These are phyloP conservation scores for Arthrinium phaeospermum DNA, from an alignment of 2,329 filamentous ascomycete genomes.

Conservation along the genomic window DNA sequence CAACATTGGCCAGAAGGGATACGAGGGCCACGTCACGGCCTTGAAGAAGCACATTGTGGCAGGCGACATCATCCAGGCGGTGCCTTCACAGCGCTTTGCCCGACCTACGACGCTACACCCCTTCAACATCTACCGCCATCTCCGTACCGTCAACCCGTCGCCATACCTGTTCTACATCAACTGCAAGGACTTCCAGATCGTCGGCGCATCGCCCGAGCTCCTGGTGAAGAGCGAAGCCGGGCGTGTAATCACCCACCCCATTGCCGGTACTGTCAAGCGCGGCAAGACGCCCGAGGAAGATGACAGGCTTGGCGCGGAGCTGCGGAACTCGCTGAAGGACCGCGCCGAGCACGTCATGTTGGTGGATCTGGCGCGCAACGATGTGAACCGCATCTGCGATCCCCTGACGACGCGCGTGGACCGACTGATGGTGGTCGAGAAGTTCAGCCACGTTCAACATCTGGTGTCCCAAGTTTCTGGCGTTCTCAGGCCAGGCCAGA, in stretches of 20 bases:
- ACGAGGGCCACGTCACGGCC: conserved; percentile 84
- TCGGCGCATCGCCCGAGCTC: conserved; percentile 93
- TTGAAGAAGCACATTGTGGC: conserved; percentile 90
- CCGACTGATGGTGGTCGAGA: conserved; percentile 90
- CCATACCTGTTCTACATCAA: conserved; percentile 97
- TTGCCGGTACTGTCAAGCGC: conserved; percentile 92
- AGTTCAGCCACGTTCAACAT: conserved; percentile 97
- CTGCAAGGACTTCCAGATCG: conserved; percentile 90
- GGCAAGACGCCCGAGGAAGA: conserved; percentile 84
- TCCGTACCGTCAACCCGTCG: conserved; percentile 96
- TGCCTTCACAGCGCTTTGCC: conserved; percentile 91
- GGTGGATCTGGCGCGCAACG: conserved; percentile 93
- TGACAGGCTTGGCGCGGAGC: conserved; percentile 75
- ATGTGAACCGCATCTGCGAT: conserved; percentile 94
- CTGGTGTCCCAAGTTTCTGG: conserved; percentile 95
- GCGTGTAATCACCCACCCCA: conserved; percentile 93
- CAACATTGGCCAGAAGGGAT: conserved; percentile 88
- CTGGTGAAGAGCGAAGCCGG: conserved; percentile 89
- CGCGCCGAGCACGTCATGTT: conserved; percentile 96
- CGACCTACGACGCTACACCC: conserved; percentile 90
- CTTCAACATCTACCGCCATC: conserved; percentile 96
- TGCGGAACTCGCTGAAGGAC: conserved; percentile 85
- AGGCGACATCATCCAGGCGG: conserved; percentile 97
- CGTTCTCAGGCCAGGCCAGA: conserved; percentile 80
- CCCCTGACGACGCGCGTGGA: conserved; percentile 89